Evolutionary conservation across 2,329 filamentous ascomycete genomes (phyloP), one percentile per base, ranked within the genome.

Genomic region (Venturia oleaginea): DNA sequence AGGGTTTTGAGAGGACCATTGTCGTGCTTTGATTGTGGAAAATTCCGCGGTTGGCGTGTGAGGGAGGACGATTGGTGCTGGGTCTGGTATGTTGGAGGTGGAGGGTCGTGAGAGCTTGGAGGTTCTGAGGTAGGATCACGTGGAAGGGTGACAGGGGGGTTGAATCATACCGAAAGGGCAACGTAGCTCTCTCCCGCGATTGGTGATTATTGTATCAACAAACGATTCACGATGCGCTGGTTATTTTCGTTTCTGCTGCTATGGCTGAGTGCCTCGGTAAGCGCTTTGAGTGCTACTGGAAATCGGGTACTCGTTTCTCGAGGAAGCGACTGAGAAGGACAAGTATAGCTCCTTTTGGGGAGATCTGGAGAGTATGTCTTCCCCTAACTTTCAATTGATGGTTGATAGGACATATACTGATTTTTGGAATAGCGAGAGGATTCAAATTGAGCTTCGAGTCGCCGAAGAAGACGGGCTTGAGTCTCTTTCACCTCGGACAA

Each of bases 401-500:
- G n/a, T 27, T 37, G 40, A 32, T 5, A n/a, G 64, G 24, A 24
- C 34, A 17, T 37, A 57, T 38, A 24, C 32, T 43, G 38, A 46
- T 42, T 1, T 4, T 7, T 32, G 32, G 63, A 60, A 63, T 70
- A 97, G 94, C 80, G 70, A 86, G 94, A 74, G 93, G 92, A 68
- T 97, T 90, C 76, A 80, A 88, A 66, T 81, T 97, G 69, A 83
- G 84, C 43, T 92, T 92, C 74, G 86, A 92, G 75, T 92, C 91
- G 8, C 90, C 91, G 67, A 94, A 94, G 79, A 89, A 85, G 74
- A 85, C 91, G 63, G 81, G 82, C 61, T 79, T 97, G 71, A 83
- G 85, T 62, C 82, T 99, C 69, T 96, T 97, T 80, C 82, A 86
- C 73, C 86, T 94, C 68, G 94, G 93, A 73, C 91, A 94, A 79